These are phyloP conservation scores for Penstemon barbatus DNA, from an alignment of 257 asterid species.

Conservation along the genomic window DNA sequence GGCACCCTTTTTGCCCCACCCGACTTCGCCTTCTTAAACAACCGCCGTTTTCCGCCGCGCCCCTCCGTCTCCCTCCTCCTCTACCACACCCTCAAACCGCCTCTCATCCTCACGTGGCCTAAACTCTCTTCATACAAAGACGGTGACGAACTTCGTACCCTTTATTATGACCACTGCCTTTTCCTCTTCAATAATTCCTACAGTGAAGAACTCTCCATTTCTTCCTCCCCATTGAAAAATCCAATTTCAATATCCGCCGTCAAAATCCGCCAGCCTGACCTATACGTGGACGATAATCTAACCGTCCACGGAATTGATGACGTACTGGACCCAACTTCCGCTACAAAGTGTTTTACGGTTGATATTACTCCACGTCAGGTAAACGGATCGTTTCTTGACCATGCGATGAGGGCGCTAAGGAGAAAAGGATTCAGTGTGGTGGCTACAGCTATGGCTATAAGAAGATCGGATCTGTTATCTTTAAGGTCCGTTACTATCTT, in stretches of 20 bases:
- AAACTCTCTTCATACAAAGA: conserved; percentile 39
- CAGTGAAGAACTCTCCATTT: conserved; percentile 43
- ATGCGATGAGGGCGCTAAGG: conserved; percentile 52
- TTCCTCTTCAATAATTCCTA: conserved; percentile 36
- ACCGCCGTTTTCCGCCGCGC: conserved; percentile 51
- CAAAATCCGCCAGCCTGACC: conserved; percentile 62
- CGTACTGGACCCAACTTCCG: conserved; percentile 52
- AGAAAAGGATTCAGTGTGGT: conserved; percentile 55
- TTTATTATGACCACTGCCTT: conserved; percentile 55
- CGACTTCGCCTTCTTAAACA: conserved; percentile 51
- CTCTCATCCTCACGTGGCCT: conserved; percentile 50
- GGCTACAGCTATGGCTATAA: conserved; percentile 52
- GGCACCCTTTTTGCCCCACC: conserved; percentile 71
- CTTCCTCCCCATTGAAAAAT: conserved; percentile 51
- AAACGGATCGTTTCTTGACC: conserved; percentile 48
- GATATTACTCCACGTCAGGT: conserved; percentile 24
- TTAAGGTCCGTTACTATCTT: conserved; percentile 52
- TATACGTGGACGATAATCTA: conserved; percentile 58
- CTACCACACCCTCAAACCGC: conserved; percentile 58
- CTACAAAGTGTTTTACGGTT: conserved; percentile 40
- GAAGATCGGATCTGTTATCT: conserved; percentile 45
- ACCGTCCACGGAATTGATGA: conserved; percentile 70
- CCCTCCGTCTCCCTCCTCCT: conserved; percentile 59
- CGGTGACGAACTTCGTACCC: conserved; percentile 49
- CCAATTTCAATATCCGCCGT: conserved; percentile 35